Evolutionary conservation across 73 alveolate species (phyloP), one percentile per base, ranked within the genome.

Genomic region (Paramecium sexaurelia): DNA sequence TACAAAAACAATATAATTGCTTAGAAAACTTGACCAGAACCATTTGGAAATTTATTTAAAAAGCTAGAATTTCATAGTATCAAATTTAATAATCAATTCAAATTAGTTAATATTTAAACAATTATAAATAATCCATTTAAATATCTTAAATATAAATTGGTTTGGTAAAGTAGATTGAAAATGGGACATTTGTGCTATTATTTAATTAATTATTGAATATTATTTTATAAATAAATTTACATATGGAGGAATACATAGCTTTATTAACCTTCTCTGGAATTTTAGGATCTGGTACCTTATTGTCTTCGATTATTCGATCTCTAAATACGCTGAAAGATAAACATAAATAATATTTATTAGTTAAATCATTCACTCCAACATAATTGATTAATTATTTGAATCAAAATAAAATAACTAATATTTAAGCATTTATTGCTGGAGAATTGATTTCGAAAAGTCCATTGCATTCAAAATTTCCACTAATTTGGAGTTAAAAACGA

Each of bases 121-220:
- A 13, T 61, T 3, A 20, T 61, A 0, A 61, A 61, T 8, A 61
- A 61, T 32, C 83, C 83, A 61, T 45, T 61, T 29, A 61, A 61
- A 32, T 61, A 29, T 61, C 43, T 61, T 6, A 61, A 61, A 61
- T 61, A 61, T 8, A 61, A 61, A 61, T 11, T 61, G 9, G 83
- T 26, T 29, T 61, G 47, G 2, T 32, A 61, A 61, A 61, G 26
- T n/a, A 61, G 26, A 32, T 61, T 29, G 47, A 61, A 24, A 26
- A 29, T 61, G 83, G 83, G 26, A 45, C 83, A 61, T 61, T 61
- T 41, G 20, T 24, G 20, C 11, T 41, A 61, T 61, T 26, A 24
- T 61, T 32, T 61, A 61, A 61, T 61, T 61, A 61, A 61, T 61
- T 61, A 61, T 61, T 61, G 83, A 61, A 13, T 29, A 61, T 61